These are phyloP conservation scores for Candida koratica DNA, from an alignment of 805 yeast genomes.

Conservation along the genomic window DNA sequence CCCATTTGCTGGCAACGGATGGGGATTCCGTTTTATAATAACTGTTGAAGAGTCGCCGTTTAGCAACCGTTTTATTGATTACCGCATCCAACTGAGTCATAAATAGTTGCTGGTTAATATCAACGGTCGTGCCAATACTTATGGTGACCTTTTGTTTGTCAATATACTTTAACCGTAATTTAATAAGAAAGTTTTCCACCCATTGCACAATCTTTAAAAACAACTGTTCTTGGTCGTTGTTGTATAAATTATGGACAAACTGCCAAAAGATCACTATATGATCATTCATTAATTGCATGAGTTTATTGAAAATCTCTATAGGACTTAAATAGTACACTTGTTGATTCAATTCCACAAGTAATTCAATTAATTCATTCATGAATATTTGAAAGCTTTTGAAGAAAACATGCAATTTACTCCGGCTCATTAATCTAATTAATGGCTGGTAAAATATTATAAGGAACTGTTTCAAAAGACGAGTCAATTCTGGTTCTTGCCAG, in stretches of 20 bases:
- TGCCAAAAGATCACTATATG: slow-evolving; percentile 71
- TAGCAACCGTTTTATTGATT: slow-evolving; percentile 33
- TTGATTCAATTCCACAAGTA: slow-evolving; percentile 56
- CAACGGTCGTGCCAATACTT: slow-evolving; percentile 21
- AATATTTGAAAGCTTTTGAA: slow-evolving; percentile 37
- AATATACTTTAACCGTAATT: slow-evolving; percentile 58
- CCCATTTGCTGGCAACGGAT: slow-evolving; percentile 41
- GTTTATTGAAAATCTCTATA: slow-evolving; percentile 61
- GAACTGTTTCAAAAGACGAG: slow-evolving; percentile 68
- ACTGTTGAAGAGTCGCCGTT: slow-evolving; percentile 36
- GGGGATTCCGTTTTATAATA: slow-evolving; percentile 18
- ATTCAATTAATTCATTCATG: slow-evolving; percentile 55
- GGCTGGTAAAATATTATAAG: slow-evolving; percentile 47
- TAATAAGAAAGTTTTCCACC: slow-evolving; percentile 63
- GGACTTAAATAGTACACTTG: slow-evolving; percentile 46
- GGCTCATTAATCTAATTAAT: slow-evolving; percentile 33
- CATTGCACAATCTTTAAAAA: slow-evolving; percentile 71
- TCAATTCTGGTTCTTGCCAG: slow-evolving; percentile 83
- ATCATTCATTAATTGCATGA: slow-evolving; percentile 60
- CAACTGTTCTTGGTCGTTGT: slow-evolving; percentile 66
- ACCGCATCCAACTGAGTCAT: slow-evolving; percentile 38
- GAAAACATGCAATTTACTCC: slow-evolving; percentile 36
- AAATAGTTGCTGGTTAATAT: slow-evolving; percentile 32
- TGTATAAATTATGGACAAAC: slow-evolving; percentile 78
- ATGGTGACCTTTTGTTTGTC: slow-evolving; percentile 28